Conservation (phyloP, 768 basidiomycete genomes). For the Hortiboletus flavorubellus region DNA sequence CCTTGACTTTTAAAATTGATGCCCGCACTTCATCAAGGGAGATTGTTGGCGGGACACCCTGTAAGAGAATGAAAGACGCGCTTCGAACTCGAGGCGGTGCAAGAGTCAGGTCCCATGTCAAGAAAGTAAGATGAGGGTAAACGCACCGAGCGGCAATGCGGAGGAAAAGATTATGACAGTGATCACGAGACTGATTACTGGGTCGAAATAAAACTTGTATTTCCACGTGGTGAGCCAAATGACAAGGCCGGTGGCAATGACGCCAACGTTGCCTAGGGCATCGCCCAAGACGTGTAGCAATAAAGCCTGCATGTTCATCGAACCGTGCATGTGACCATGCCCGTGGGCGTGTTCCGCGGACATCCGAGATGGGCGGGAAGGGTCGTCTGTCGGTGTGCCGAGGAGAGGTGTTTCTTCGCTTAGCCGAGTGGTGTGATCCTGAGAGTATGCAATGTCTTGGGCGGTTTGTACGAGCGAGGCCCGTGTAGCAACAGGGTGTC, state of each 20-base stretch:
- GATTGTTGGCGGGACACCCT: conserved; percentile 88
- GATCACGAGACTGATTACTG: conserved; percentile 89
- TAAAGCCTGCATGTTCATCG: conserved; percentile 99
- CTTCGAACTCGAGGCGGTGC: conserved; percentile 57
- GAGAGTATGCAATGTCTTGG: conserved; percentile 62
- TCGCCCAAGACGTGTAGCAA: conserved; percentile 94
- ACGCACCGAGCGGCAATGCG: conserved; percentile 81
- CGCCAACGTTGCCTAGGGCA: conserved; percentile 96
- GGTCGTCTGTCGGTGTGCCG: not conserved
- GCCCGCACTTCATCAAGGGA: conserved; percentile 84
- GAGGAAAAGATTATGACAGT: conserved; percentile 96
- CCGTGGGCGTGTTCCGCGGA: conserved; percentile 17
- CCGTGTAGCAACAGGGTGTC: conserved; percentile 69
- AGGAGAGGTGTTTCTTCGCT: conserved; percentile 50
- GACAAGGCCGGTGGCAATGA: conserved; percentile 90
- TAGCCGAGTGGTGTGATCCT: conserved; percentile 5
- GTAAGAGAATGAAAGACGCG: conserved; percentile 91
- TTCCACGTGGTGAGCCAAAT: conserved; percentile 87
- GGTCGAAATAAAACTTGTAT: conserved; percentile 92
- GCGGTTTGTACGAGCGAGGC: conserved; percentile 79
- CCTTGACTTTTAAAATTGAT: conserved; percentile 79
- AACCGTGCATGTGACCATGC: conserved; percentile 50
- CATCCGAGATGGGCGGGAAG: conserved; percentile 9
- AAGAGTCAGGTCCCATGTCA: conserved; percentile 2
- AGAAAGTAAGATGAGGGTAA: not conserved